Percentiles rank a stretch among this genome's conserved stretches.
These are phyloP conservation scores for Apiotrichum gamsii DNA, from an alignment of 1,284 basidiomycete genomes.

Conservation along the genomic window DNA sequence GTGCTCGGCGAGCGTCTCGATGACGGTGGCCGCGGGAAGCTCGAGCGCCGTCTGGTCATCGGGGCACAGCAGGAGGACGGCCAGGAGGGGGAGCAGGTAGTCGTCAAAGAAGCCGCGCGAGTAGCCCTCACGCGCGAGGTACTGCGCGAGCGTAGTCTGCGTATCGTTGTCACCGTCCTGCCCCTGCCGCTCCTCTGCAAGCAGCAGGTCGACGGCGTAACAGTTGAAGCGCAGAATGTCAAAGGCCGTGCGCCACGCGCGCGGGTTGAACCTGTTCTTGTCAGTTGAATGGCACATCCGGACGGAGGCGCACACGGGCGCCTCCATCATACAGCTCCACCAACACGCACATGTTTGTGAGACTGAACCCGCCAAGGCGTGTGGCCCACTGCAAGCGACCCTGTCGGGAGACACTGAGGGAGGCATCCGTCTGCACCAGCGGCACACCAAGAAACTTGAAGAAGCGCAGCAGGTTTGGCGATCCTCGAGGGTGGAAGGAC, in stretches of 20 bases:
- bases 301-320: too few relatives aligned
- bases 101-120: conserved; percentile 65
- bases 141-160: conserved; percentile 62
- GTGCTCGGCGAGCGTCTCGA: not conserved
- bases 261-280: conserved; percentile 52
- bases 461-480: conserved; percentile 74
- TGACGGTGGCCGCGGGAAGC: conserved; percentile 9
- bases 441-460: conserved; percentile 55
- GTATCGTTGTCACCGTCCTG: conserved; percentile 16
- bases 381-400: not conserved
- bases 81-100: conserved; percentile 54
- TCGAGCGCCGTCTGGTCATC: conserved; percentile 11
- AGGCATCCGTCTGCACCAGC: conserved; percentile 62
- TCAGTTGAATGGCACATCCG: not conserved
- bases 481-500: conserved; percentile 70
- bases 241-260: conserved; percentile 69
- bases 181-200: conserved; percentile 18
- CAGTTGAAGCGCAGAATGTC: conserved; percentile 74
- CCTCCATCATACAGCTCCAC: not conserved
- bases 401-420: conserved; percentile 68
- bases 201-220: conserved; percentile 51
- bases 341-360: conserved; percentile 49
- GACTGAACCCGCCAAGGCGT: not conserved
- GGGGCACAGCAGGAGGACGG: conserved; percentile 5
- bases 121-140: conserved; percentile 62